phyloP scores from a whole-genome alignment of 2,329 filamentous ascomycete genomes.

The Aspergillus spinulosporus region DNA sequence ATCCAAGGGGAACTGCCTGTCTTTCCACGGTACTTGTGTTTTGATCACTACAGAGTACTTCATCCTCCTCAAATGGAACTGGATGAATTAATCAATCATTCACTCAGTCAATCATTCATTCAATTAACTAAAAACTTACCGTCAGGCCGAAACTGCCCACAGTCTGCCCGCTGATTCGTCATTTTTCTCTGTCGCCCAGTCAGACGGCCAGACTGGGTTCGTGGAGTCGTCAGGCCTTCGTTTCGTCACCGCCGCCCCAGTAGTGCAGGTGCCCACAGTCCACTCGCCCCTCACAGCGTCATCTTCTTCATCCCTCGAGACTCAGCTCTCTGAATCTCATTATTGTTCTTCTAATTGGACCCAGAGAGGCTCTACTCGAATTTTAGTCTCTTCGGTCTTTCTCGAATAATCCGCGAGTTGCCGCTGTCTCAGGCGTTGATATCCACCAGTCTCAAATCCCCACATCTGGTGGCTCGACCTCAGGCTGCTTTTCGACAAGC shows the following conservation, averaged over 20 bases:
- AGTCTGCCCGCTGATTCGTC: neutral
- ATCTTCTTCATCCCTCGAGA: constrained; percentile 1
- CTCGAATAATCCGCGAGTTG: neutral
- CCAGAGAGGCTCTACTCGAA: neutral
- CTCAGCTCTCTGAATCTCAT: neutral
- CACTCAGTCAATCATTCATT: neutral
- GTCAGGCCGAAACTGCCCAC: neutral
- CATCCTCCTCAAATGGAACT: neutral
- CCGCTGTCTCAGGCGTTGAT: constrained; percentile 4
- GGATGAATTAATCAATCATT: neutral
- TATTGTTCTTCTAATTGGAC: constrained; percentile 6
- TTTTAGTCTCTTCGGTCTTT: neutral
- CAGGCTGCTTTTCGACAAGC: neutral
- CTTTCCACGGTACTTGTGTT: constrained; percentile 5
- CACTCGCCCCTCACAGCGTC: constrained; percentile 2
- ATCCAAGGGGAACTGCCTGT: neutral
- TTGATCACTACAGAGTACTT: neutral
- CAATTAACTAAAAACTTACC: neutral
- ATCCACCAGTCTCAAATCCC: constrained; percentile 6
- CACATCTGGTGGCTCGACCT: constrained; percentile 9
- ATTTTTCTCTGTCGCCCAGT: constrained; percentile 1
- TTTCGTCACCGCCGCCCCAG: neutral
- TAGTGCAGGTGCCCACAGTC: neutral
- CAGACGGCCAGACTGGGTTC: neutral
- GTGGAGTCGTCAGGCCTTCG: neutral